These are phyloP conservation scores for Xylaria sp. DNA, from an alignment of 2,329 filamentous ascomycete species.

Conservation along the genomic window DNA sequence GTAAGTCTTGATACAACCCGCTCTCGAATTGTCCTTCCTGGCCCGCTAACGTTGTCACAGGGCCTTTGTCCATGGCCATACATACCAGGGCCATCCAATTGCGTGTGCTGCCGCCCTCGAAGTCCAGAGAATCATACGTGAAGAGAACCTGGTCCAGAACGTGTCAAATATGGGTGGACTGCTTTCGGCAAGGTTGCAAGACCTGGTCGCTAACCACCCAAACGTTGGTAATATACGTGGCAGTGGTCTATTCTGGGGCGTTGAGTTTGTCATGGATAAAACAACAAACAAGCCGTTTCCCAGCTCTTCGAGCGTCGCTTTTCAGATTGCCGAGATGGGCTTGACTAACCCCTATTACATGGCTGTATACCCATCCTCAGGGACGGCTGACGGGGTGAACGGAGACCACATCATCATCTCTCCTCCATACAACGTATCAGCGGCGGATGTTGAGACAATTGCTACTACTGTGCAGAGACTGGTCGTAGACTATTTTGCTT, in stretches of 20 bases:
- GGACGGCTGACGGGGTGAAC: conserved; percentile 61
- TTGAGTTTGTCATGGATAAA: conserved; percentile 58
- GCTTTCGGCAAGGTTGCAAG: conserved; percentile 46
- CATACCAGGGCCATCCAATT: conserved; percentile 58
- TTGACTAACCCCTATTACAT: conserved; percentile 40
- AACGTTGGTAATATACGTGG: conserved; percentile 56
- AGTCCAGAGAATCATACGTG: conserved; percentile 53
- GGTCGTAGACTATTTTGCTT: conserved; percentile 60
- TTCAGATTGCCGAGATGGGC: conserved; percentile 34
- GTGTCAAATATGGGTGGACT: conserved; percentile 48
- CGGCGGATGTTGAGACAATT: conserved; percentile 65
- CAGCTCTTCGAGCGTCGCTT: conserved; percentile 31
- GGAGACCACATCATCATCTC: conserved; percentile 74
- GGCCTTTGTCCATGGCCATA: conserved; percentile 67
- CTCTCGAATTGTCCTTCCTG: not conserved
- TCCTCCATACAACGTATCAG: conserved; percentile 73
- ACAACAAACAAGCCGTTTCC: conserved; percentile 52
- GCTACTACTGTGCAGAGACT: conserved; percentile 62
- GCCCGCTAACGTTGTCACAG: conserved; percentile 13
- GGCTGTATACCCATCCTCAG: conserved; percentile 62
- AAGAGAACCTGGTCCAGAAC: conserved; percentile 50
- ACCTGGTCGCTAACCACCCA: conserved; percentile 45
- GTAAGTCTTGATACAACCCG: conserved; percentile 39
- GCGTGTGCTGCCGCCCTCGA: conserved; percentile 53
- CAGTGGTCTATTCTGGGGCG: conserved; percentile 57